A percentile compares a stretch with the other conserved stretches of the same genome.
Conservation (phyloP, 371 early-diverging fungal genomes). For the Umbelopsis sp. region DNA sequence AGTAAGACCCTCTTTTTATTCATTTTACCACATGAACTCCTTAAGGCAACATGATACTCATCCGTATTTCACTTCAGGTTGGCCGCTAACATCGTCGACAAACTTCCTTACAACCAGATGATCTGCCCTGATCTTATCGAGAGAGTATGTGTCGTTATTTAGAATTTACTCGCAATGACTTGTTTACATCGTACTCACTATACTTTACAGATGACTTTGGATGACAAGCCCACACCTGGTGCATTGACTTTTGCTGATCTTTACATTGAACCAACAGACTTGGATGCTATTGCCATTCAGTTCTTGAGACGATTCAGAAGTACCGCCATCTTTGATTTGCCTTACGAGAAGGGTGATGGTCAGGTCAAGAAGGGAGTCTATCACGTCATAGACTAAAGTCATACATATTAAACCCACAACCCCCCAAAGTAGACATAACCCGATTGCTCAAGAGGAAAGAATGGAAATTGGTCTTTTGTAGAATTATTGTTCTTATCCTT, state of each 20-base stretch:
- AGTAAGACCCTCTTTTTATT: conserved; percentile 38
- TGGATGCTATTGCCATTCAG: conserved; percentile 80
- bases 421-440: conserved; percentile 17
- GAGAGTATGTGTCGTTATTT: conserved; percentile 38
- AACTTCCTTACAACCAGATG: conserved; percentile 54
- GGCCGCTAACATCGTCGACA: conserved; percentile 44
- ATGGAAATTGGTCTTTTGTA: conserved; percentile 15
- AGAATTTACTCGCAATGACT: neutral
- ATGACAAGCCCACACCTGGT: conserved; percentile 73
- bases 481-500: conserved; percentile 19
- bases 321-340: conserved; percentile 66
- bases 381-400: conserved; percentile 57
- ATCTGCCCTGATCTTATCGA: conserved; percentile 56
- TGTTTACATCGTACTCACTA: conserved; percentile 22
- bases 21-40: neutral
- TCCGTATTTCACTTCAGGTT: conserved; percentile 27
- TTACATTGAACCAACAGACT: conserved; percentile 76
- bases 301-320: conserved; percentile 85
- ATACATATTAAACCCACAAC: neutral
- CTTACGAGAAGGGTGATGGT: conserved; percentile 64
- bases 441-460: conserved; percentile 17
- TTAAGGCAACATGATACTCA: neutral
- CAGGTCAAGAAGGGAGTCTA: conserved; percentile 63
- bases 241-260: conserved; percentile 86
- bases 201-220: conserved; percentile 61